A percentile compares a stretch with the other conserved stretches of the same genome.
These are phyloP conservation scores for Trichoderma polysporum DNA, from an alignment of 2,329 filamentous ascomycete species.

Conservation along the genomic window DNA sequence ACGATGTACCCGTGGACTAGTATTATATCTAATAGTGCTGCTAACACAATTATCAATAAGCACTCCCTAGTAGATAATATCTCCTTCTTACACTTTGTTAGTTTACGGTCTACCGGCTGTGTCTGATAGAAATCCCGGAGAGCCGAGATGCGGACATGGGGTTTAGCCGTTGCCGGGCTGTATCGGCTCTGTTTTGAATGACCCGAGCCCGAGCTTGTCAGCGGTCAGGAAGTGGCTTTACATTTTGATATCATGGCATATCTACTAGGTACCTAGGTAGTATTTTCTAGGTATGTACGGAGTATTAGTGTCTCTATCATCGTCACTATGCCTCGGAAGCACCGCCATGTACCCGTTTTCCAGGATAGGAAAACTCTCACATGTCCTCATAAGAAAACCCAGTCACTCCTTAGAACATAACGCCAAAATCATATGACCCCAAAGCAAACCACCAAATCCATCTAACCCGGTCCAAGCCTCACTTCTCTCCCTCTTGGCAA, in stretches of 20 bases:
- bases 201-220: not conserved
- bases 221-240: too few relatives aligned
- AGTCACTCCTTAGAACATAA: not conserved
- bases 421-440: not conserved
- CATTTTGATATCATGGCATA: too few relatives aligned
- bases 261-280: too few relatives aligned
- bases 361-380: not conserved
- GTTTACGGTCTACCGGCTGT: too few relatives aligned
- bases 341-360: not conserved
- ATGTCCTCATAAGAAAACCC: not conserved
- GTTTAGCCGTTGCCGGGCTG: constrained; percentile 1
- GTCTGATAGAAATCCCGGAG: not conserved
- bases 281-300: too few relatives aligned
- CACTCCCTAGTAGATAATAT: not conserved
- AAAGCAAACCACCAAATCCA: not conserved
- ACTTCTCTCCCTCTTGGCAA: not conserved
- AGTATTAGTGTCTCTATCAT: too few relatives aligned
- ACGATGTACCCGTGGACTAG: too few relatives aligned
- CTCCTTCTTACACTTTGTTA: not conserved
- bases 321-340: not conserved
- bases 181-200: not conserved
- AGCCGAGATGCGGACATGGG: constrained; percentile 11
- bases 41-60: not conserved
- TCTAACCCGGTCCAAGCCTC: not conserved
- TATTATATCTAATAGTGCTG: too few relatives aligned